A percentile compares a stretch with the other conserved stretches of the same genome.
These are phyloP conservation scores for Globisporangium megalacanthum DNA, from an alignment of 352 stramenopile genomes.

Conservation along the genomic window DNA sequence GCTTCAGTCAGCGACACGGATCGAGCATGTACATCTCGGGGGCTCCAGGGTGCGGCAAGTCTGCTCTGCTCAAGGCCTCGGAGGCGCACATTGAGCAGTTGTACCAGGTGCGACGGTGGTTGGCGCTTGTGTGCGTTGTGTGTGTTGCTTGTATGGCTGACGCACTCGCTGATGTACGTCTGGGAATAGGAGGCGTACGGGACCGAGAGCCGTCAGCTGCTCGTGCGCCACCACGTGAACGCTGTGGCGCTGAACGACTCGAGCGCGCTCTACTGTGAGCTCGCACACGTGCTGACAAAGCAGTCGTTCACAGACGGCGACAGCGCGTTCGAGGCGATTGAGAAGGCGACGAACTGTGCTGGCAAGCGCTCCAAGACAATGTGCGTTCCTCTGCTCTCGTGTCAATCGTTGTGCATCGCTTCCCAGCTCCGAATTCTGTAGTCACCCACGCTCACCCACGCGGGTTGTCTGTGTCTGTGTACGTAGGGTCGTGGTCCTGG, in stretches of 20 bases:
- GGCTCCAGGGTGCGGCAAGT: constrained; percentile 73
- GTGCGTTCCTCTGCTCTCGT: constrained; percentile 12
- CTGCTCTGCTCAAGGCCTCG: constrained; percentile 56
- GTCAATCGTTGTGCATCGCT: not conserved
- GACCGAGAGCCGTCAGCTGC: constrained; percentile 19
- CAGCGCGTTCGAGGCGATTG: constrained; percentile 62
- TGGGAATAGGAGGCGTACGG: constrained; percentile 16
- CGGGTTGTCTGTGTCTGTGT: constrained; percentile 1
- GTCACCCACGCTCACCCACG: not conserved
- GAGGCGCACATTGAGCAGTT: constrained; percentile 41
- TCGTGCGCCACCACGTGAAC: constrained; percentile 63
- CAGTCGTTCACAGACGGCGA: constrained; percentile 35
- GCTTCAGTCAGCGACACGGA: constrained; percentile 41
- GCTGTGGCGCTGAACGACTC: constrained; percentile 60
- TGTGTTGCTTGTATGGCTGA: not conserved
- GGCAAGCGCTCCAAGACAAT: constrained; percentile 51
- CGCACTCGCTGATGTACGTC: not conserved
- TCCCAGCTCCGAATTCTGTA: not conserved
- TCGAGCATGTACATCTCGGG: constrained; percentile 78
- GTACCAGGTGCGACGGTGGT: constrained; percentile 30
- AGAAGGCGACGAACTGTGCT: constrained; percentile 35
- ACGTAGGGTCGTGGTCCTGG: constrained; percentile 58
- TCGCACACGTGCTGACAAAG: constrained; percentile 49
- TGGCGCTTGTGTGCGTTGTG: not conserved
- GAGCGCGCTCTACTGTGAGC: constrained; percentile 41